Base-by-base conservation (phyloP, 2,329 filamentous ascomycete species). In the Cercospora sp. region DNA sequence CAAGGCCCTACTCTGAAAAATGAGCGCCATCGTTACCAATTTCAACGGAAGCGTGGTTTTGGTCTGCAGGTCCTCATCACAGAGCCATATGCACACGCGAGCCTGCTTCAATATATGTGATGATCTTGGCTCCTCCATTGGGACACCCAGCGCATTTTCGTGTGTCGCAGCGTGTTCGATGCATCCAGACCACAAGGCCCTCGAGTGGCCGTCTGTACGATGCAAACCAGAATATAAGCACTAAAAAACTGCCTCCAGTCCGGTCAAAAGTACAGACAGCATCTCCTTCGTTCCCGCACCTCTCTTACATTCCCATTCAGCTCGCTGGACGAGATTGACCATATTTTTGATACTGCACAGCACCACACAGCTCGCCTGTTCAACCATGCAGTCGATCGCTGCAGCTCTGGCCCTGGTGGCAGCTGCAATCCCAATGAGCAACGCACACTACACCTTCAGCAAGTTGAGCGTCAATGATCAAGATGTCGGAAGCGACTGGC, bases 371-470 rank as follows among this genome's bases (percentile, higher is more conserved):
- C 18, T 21, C 55, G 7, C 28, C 5, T 5, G 10, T 37, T 12
- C 32, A 30, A 37, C 55, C 37, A 59, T 59, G 55, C 55, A 37
- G 4, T 32, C 55, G 1, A 37, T 34, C 32, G 9, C 18, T 59
- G 30, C 55, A 59, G 55, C 55, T 37, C 30, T 59, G 55, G 21
- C 40, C 30, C 51, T 59, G 28, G 30, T 60, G 63, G 63, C 49
- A 9, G n/a, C 26, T 30, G 55, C 26, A 28, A 18, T 66, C 10
- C 43, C 61, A 16, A 7, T 26, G n/a, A 53, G 37, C 61, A 63
- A 4, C n/a, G 61, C 61, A 5, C 71, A 72, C 64, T 72, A 72
- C 68, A 70, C 69, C 28, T 72, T 71, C 67, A 70, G 69, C 28
- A 66, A 69, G 43, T 60, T 72, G 32, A 59, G 68, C 10, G 67